These are phyloP conservation scores for Lyophyllum shimeji DNA, from an alignment of 768 basidiomycete species.

Conservation along the genomic window DNA sequence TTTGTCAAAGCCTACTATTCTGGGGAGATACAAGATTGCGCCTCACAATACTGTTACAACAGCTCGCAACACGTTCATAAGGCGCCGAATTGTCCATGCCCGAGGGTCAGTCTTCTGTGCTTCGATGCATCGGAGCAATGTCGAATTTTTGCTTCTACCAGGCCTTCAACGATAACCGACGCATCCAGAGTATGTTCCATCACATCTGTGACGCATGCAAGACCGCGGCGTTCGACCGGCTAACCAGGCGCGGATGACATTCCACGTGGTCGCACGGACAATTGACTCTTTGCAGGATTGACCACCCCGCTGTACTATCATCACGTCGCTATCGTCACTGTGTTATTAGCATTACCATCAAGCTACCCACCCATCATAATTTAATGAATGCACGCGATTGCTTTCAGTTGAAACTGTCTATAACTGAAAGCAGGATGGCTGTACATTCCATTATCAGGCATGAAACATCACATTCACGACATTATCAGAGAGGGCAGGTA, in stretches of 20 bases:
- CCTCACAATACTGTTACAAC: constrained; percentile 44
- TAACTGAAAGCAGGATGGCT: background rate
- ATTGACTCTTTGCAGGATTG: background rate
- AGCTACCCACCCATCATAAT: background rate
- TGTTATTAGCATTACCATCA: background rate
- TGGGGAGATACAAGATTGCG: constrained; percentile 58
- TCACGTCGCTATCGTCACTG: background rate
- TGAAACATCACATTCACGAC: background rate
- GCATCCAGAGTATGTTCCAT: constrained; percentile 66
- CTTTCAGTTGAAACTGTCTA: background rate
- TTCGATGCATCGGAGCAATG: background rate
- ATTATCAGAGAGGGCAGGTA: background rate
- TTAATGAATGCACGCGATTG: background rate
- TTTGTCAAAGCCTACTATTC: constrained; percentile 64
- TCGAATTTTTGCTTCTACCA: constrained; percentile 17
- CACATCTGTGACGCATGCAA: constrained; percentile 60
- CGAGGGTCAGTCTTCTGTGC: constrained; percentile 27
- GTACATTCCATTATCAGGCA: background rate
- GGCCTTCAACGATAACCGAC: constrained; percentile 46
- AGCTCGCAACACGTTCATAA: constrained; percentile 62
- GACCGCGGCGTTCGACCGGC: constrained; percentile 31
- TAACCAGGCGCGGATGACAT: constrained; percentile 12
- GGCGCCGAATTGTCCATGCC: constrained; percentile 58
- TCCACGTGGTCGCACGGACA: background rate
- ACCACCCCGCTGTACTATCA: constrained; percentile 7